Evolutionary conservation across 73 alveolate genomes (phyloP).

Genomic region (Tetrahymena thermophila): DNA sequence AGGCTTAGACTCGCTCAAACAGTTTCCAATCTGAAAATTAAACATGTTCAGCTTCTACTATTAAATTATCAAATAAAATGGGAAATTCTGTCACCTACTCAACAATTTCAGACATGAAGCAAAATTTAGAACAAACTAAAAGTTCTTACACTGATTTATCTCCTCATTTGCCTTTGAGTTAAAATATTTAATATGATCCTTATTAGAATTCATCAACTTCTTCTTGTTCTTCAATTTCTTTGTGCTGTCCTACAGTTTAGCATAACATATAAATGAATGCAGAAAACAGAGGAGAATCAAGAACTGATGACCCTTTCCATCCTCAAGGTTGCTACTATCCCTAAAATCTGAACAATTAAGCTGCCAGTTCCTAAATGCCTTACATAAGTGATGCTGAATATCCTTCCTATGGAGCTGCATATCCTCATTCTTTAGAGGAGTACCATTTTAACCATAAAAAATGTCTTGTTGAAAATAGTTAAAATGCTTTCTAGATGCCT

Average conservation of each 20-base stretch:
- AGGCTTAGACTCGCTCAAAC: not conserved
- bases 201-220: not conserved
- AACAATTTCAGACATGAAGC: not conserved
- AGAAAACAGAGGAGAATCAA: not conserved
- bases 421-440: not conserved
- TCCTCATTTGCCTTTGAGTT: not conserved
- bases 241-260: not conserved
- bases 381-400: not conserved
- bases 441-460: not conserved
- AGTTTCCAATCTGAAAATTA: not conserved
- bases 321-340: not conserved
- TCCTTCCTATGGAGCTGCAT: not conserved
- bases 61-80: not conserved
- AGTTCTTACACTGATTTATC: not conserved
- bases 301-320: not conserved
- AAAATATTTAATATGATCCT: not conserved
- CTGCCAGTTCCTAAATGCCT: not conserved
- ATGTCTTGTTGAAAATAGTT: not conserved
- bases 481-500: not conserved
- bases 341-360: not conserved
- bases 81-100: not conserved
- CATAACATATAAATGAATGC: not conserved
- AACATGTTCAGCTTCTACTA: not conserved
- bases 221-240: not conserved
- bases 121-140: not conserved